phyloP scores from a whole-genome alignment of 257 asterid genomes.

The Gentiana straminea region DNA sequence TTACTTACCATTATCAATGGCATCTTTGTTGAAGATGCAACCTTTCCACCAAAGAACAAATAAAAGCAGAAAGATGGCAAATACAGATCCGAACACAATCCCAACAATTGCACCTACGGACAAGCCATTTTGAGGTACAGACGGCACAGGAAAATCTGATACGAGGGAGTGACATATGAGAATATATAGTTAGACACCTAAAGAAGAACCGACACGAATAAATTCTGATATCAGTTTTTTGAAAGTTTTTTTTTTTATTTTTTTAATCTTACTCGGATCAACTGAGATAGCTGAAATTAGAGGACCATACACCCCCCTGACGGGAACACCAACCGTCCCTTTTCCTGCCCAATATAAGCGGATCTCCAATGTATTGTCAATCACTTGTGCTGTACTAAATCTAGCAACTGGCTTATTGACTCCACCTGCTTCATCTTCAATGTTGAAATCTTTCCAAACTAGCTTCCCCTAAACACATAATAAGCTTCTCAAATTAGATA shows the following conservation, averaged over 20 bases:
- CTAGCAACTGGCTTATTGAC: slow-evolving; percentile 7
- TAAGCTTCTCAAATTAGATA: background rate
- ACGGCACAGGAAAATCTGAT: slow-evolving; percentile 42
- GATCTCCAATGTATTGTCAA: slow-evolving; percentile 15
- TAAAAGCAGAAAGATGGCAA: slow-evolving; percentile 18
- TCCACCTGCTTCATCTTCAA: slow-evolving; percentile 16
- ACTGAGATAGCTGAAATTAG: slow-evolving; percentile 28
- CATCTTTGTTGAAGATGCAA: slow-evolving; percentile 18
- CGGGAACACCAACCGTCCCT: slow-evolving; percentile 18
- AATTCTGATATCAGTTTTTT: too few relatives aligned
- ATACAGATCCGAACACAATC: slow-evolving; percentile 37
- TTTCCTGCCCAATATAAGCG: slow-evolving; percentile 29
- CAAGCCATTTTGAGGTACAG: slow-evolving; percentile 25
- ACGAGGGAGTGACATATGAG: background rate
- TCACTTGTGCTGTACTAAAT: slow-evolving; percentile 2
- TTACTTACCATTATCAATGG: slow-evolving; percentile 44
- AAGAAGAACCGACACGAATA: too few relatives aligned
- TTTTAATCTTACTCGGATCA: slow-evolving; percentile 14
- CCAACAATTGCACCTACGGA: slow-evolving; percentile 40
- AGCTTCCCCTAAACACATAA: slow-evolving; percentile 9
- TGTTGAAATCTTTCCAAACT: slow-evolving; percentile 17
- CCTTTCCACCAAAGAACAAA: slow-evolving; percentile 60
- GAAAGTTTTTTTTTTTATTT: background rate
- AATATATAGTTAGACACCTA: background rate
- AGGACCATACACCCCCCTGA: slow-evolving; percentile 21